These are phyloP conservation scores for Phytopythium oedochilum DNA, from an alignment of 352 stramenopile species.

Conservation along the genomic window DNA sequence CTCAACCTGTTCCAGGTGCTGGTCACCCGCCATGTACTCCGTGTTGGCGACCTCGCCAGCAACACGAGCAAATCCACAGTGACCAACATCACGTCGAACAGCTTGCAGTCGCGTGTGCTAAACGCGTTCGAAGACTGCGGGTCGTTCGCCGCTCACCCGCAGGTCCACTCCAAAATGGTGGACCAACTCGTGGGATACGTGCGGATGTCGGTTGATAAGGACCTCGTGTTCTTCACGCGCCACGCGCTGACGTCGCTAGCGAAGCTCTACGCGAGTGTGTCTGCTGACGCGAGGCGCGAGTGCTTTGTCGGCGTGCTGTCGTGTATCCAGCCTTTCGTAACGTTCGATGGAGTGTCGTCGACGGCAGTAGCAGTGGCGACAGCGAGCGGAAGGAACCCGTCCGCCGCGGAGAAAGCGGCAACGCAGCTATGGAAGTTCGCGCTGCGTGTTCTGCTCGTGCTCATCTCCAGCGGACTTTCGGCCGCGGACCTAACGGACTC, in stretches of 20 bases:
- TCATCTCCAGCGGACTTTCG: conserved; percentile 65
- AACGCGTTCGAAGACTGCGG: conserved; percentile 83
- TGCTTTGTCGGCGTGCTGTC: conserved; percentile 59
- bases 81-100: conserved; percentile 76
- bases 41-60: conserved; percentile 18
- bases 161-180: conserved; percentile 62
- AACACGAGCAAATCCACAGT: conserved; percentile 24
- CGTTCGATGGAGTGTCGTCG: conserved; percentile 21
- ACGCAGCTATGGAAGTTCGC: conserved; percentile 77
- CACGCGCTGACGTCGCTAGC: conserved; percentile 70
- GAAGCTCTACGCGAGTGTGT: conserved; percentile 72
- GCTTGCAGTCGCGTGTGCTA: conserved; percentile 72
- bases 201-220: conserved; percentile 23
- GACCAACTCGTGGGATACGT: conserved; percentile 72
- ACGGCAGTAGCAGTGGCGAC: conserved; percentile 4
- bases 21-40: conserved; percentile 66
- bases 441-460: conserved; percentile 58
- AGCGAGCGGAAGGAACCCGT: conserved; percentile 24
- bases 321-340: conserved; percentile 65
- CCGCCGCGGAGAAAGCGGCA: conserved; percentile 59
- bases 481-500: conserved; percentile 42
- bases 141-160: conserved; percentile 55
- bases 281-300: conserved; percentile 37
- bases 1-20: conserved; percentile 60
- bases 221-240: conserved; percentile 75